Evolutionary conservation across 1,284 basidiomycete species (phyloP).

Genomic region (Tilletia setariae): DNA sequence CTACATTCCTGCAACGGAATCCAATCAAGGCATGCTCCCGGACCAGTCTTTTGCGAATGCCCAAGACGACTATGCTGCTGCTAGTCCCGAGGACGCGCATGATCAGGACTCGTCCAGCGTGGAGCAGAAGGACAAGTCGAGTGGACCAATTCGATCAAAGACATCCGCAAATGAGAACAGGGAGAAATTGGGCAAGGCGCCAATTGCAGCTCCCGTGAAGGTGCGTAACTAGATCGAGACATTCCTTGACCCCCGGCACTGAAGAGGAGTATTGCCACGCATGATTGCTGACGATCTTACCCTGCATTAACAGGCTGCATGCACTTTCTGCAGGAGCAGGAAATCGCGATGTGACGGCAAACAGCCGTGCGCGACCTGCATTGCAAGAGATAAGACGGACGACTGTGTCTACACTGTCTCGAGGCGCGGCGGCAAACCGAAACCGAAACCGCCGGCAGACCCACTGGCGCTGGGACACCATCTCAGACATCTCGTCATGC

Average conservation of each 20-base stretch:
- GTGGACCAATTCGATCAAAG: not conserved
- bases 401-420: slow-evolving; percentile 48
- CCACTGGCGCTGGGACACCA: slow-evolving; percentile 1
- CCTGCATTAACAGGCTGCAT: not conserved
- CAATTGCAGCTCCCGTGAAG: slow-evolving; percentile 10
- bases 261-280: not conserved
- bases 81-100: not conserved
- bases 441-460: slow-evolving; percentile 30
- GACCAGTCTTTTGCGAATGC: too few relatives aligned
- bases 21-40: too few relatives aligned
- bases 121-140: slow-evolving; percentile 3
- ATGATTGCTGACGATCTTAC: not conserved
- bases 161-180: not conserved
- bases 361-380: slow-evolving; percentile 43
- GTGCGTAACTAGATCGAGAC: not conserved
- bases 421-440: slow-evolving; percentile 47
- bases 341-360: slow-evolving; percentile 49
- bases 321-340: slow-evolving; percentile 15
- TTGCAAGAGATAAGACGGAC: slow-evolving; percentile 33
- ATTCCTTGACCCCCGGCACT: too few relatives aligned
- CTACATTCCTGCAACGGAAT: too few relatives aligned
- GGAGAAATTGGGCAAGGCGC: not conserved
- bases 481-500: slow-evolving; percentile 2
- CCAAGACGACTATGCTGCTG: not conserved
- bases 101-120: not conserved